phyloP scores from a whole-genome alignment of 1,139 yeast genomes.

The Yamadazyma dendronema region DNA sequence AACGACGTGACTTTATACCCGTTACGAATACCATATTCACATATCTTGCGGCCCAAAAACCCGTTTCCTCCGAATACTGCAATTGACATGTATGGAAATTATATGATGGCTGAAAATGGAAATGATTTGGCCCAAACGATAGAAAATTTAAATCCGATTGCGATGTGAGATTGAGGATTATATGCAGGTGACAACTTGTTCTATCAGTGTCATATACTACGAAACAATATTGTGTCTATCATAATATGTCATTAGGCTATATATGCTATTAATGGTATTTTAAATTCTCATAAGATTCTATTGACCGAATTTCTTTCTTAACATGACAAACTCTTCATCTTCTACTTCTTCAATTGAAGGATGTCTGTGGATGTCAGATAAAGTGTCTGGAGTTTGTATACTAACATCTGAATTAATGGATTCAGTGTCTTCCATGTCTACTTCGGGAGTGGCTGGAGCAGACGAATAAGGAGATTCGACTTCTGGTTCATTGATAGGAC shows the following conservation, averaged over 20 bases:
- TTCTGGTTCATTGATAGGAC: constrained; percentile 12
- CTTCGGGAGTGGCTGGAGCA: constrained; percentile 19
- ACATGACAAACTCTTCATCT: constrained; percentile 44
- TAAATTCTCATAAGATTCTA: constrained; percentile 5
- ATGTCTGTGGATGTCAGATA: constrained; percentile 17
- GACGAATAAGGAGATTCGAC: constrained; percentile 13
- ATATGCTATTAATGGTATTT: constrained; percentile 1
- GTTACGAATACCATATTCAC: constrained; percentile 60
- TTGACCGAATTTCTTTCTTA: constrained; percentile 40
- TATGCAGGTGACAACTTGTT: no score
- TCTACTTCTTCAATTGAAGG: constrained; percentile 44
- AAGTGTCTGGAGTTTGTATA: constrained; percentile 17
- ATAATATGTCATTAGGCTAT: not conserved
- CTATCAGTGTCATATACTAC: no score
- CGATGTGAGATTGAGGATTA: no score
- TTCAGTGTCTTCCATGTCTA: constrained; percentile 48
- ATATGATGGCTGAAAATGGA: no score
- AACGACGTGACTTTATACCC: constrained; percentile 68
- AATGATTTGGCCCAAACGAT: not conserved
- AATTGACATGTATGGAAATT: constrained; percentile 23
- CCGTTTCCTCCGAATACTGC: constrained; percentile 89
- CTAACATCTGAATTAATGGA: constrained; percentile 52
- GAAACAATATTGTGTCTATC: no score
- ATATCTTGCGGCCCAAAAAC: constrained; percentile 69
- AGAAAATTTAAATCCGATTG: no score